Base-by-base conservation (phyloP, 495 filamentous ascomycete genomes). In the Wilcoxina mikolae region DNA sequence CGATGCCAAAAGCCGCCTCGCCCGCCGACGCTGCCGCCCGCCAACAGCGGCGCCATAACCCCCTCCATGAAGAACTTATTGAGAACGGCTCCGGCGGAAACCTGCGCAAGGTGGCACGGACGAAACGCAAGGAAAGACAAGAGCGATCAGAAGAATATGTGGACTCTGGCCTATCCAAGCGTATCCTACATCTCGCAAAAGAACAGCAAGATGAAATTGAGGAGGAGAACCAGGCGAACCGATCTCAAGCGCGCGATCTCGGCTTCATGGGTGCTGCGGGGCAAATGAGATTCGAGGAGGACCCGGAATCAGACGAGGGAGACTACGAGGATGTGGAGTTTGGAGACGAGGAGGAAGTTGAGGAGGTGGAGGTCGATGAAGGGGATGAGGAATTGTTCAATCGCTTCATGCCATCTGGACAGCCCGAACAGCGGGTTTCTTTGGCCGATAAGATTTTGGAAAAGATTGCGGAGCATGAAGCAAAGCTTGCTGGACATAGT, bases 401-500 rank as follows among this genome's bases (percentile, higher is more conserved):
- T 68, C 83, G 81, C 53, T 95, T 95, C 69, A 75, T 95, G 60
- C 84, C 85, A 1, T 73, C 74, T 12, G 64, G 56, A 18, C 66
- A 67, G 59, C 61, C 75, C 11, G 72, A 78, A 26, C 70, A 74
- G 44, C 76, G 79, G 10, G 87, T 84, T 51, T 90, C 94, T 62
- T 74, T 99, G 47, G 85, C 93, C 27, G 91, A 91, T 60, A 69
- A 96, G 49, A 95, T 95, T 51, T 70, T 99, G 12, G 79, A 87
- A 60, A 94, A 93, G 70, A 99, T 99, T 61, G 88, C 88, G 10
- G 82, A 82, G 56, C 84, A 91, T 63, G 93, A 99, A 72, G 83
- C 85, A 1, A 78, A 73, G 12, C 73, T 79, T 57, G 68, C 74
- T 4, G 53, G 65, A 18, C 71, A 76, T 47, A 75, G 72, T 35